Percentiles rank a stretch among this genome's conserved stretches.
Evolutionary conservation across 108 stramenopile species (phyloP).

Genomic region (Schizochytrium sp.): DNA sequence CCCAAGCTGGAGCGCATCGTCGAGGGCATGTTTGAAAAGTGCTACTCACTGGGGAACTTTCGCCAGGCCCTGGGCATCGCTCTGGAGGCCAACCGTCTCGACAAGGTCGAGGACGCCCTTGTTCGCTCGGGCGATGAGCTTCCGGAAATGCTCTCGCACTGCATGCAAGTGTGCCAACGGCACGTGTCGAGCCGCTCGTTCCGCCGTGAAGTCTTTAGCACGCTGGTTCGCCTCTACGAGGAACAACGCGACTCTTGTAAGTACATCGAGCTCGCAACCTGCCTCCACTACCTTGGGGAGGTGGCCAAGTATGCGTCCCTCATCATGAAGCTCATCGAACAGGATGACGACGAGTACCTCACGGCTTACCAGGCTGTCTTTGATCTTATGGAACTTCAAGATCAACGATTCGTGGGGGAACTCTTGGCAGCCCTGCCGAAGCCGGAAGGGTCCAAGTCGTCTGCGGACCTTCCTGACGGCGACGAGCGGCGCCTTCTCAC

Average conservation of each 20-base stretch:
- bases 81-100: constrained; percentile 70
- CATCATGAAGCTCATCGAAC: constrained; percentile 4
- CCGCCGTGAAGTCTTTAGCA: not conserved
- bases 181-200: not conserved
- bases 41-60: constrained; percentile 69
- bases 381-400: constrained; percentile 79
- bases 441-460: not conserved
- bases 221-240: not conserved
- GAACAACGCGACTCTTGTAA: not conserved
- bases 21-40: constrained; percentile 78
- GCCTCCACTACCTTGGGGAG: not conserved
- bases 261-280: constrained; percentile 3
- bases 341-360: constrained; percentile 61
- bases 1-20: constrained; percentile 80
- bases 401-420: constrained; percentile 75
- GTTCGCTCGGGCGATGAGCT: constrained; percentile 33
- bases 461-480: constrained; percentile 24
- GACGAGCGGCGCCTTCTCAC: constrained; percentile 31
- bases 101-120: constrained; percentile 58
- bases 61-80: constrained; percentile 92
- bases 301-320: not conserved
- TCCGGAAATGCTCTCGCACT: not conserved
- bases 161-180: not conserved
- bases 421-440: constrained; percentile 48
- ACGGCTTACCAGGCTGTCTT: constrained; percentile 91